These are phyloP conservation scores for Endoconidiophora polonica DNA, from an alignment of 2,329 filamentous ascomycete genomes.

Conservation along the genomic window DNA sequence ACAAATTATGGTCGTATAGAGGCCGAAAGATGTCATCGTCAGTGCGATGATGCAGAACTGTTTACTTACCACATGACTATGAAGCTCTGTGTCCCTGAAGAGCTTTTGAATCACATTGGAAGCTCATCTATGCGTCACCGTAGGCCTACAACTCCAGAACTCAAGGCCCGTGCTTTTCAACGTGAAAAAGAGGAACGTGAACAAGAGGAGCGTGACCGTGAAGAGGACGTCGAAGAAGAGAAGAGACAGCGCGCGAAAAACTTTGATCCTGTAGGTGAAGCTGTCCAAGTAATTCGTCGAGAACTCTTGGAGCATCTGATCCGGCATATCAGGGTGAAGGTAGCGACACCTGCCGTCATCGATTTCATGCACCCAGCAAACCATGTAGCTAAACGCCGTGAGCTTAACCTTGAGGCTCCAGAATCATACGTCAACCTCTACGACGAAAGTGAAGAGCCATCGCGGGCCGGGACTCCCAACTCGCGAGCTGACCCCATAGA, in stretches of 20 bases:
- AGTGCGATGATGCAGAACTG: conserved; percentile 64
- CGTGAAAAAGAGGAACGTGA: conserved; percentile 49
- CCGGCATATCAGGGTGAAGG: conserved; percentile 71
- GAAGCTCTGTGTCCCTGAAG: conserved; percentile 42
- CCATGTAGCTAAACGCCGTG: conserved; percentile 62
- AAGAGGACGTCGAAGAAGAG: conserved; percentile 73
- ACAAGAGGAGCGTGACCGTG: conserved; percentile 52
- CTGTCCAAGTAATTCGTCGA: conserved; percentile 57
- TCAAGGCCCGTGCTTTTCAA: conserved; percentile 21
- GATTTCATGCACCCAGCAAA: conserved; percentile 69
- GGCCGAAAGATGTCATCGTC: conserved; percentile 60
- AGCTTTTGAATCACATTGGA: conserved; percentile 13
- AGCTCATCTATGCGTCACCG: conserved; percentile 9
- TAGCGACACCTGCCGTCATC: conserved; percentile 66
- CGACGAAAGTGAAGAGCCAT: conserved; percentile 35
- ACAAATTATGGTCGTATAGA: conserved; percentile 61
- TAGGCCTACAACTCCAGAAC: conserved; percentile 9
- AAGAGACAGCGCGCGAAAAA: conserved; percentile 75
- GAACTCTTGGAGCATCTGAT: conserved; percentile 80
- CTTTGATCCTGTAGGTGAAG: conserved; percentile 78
- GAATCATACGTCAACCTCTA: conserved; percentile 13
- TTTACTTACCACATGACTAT: conserved; percentile 90
- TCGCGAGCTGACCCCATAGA: conserved; percentile 45
- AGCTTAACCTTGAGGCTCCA: conserved; percentile 53
- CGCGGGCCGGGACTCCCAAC: conserved; percentile 47